Evolutionary conservation across 140 eudicot species (phyloP).

Genomic region (Oenanthe javanica): DNA sequence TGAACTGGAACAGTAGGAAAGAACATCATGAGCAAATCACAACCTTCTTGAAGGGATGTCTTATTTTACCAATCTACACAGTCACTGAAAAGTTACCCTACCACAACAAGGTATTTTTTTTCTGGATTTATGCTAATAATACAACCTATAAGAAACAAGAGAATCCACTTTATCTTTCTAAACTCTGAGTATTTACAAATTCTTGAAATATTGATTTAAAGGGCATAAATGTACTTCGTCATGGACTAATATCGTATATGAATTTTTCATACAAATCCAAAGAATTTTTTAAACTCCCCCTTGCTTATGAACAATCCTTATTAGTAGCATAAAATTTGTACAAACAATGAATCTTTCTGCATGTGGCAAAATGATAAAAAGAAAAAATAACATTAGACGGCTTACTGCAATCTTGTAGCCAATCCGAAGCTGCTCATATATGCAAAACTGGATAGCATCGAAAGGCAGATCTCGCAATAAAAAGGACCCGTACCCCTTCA

Average conservation of each 20-base stretch:
- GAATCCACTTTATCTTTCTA: not conserved
- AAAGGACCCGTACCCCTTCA: conserved; percentile 84
- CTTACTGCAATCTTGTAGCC: conserved; percentile 88
- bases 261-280: not conserved
- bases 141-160: not conserved
- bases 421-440: conserved; percentile 78
- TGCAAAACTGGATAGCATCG: conserved; percentile 87
- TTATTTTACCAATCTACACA: not conserved
- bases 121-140: not conserved
- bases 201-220: not conserved
- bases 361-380: not conserved
- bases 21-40: not conserved
- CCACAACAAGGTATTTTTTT: not conserved
- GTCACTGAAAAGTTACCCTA: not conserved
- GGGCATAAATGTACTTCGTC: not conserved
- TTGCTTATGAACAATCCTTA: not conserved
- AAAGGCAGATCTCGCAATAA: conserved; percentile 87
- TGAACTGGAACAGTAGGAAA: not conserved
- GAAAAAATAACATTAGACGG: conserved; percentile 10
- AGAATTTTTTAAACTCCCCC: not conserved
- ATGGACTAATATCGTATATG: not conserved
- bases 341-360: not conserved
- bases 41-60: not conserved
- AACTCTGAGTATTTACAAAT: not conserved
- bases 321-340: not conserved